Conservation (phyloP, 345 rosid genomes). For the Citrus medica region DNA sequence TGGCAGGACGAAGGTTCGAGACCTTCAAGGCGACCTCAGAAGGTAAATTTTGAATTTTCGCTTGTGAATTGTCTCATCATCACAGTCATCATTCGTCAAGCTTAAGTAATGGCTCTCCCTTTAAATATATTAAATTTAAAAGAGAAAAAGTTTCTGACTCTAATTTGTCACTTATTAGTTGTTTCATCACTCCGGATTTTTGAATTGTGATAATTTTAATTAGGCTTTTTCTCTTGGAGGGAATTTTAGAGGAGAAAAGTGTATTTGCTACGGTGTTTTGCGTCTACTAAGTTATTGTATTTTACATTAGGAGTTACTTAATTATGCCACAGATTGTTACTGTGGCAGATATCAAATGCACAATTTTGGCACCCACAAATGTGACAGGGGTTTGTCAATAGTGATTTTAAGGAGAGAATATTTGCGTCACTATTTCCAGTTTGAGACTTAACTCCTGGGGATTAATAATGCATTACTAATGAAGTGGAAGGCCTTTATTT, state of each 20-base stretch:
- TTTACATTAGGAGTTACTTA: not conserved
- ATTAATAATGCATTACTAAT: not conserved
- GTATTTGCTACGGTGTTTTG: not conserved
- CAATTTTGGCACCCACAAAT: not conserved
- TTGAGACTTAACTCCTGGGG: not conserved
- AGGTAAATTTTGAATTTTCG: conserved; percentile 22
- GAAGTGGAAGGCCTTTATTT: not conserved
- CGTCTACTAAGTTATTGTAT: not conserved
- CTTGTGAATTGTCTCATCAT: too few species aligned
- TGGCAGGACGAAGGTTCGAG: conserved; percentile 28
- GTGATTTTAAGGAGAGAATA: too few species aligned
- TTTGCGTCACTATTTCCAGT: not conserved
- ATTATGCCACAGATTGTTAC: not conserved
- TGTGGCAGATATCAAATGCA: not conserved
- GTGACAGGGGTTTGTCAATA: not conserved
- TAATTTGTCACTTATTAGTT: not conserved
- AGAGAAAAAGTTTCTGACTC: not conserved
- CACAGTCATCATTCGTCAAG: too few species aligned
- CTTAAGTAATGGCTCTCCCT: not conserved
- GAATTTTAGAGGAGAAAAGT: not conserved
- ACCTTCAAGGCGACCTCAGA: conserved; percentile 35
- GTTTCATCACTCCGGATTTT: not conserved
- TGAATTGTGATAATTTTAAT: too few species aligned
- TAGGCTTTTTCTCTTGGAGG: not conserved
- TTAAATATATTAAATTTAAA: not conserved